These are phyloP conservation scores for Cladosporium oxysporum DNA, from an alignment of 2,329 filamentous ascomycete genomes.

Conservation along the genomic window DNA sequence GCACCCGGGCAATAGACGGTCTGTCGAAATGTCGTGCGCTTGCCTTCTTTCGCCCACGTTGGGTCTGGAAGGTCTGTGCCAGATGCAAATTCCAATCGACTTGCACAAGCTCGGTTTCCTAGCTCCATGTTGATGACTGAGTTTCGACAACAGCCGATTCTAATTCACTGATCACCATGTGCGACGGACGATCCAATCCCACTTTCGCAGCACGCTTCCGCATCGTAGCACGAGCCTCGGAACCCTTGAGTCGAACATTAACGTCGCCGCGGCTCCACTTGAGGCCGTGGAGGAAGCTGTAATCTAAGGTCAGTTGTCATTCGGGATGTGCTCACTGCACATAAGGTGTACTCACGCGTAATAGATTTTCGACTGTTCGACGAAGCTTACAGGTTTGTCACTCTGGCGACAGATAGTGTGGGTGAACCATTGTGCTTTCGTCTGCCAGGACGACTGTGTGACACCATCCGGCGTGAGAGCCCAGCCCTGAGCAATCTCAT, in stretches of 20 bases:
- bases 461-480: neutral
- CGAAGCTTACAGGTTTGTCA: neutral
- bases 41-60: neutral
- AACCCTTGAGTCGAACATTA: neutral
- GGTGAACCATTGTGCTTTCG: neutral
- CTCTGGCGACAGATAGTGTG: neutral
- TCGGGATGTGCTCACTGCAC: no score
- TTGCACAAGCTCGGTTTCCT: neutral
- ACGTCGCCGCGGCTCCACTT: neutral
- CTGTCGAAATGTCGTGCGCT: neutral
- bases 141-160: neutral
- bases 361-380: neutral
- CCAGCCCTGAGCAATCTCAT: neutral
- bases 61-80: no score
- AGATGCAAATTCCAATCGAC: neutral
- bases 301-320: neutral
- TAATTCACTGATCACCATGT: neutral
- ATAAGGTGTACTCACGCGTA: neutral
- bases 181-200: neutral
- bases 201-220: neutral
- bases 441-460: neutral
- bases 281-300: neutral
- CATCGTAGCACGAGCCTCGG: neutral
- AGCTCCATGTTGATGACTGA: neutral
- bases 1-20: no score